Evolutionary conservation across 192 early-diverging fungal genomes (phyloP).

Genomic region (Lobosporangium transversale): DNA sequence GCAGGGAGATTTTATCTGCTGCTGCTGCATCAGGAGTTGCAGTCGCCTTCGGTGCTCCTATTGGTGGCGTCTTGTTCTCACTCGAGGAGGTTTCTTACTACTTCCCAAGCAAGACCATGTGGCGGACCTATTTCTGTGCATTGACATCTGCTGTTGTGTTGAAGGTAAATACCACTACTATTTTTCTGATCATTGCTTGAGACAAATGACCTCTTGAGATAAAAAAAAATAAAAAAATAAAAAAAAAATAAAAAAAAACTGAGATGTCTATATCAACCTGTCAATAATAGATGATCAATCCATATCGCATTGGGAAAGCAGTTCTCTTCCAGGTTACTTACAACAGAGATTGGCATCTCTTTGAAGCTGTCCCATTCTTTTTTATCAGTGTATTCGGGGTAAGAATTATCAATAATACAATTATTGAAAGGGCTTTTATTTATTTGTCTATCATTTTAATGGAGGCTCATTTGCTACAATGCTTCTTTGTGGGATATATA

Average conservation of each 20-base stretch:
- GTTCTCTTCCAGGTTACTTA: conserved; percentile 91
- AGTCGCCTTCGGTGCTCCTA: conserved; percentile 96
- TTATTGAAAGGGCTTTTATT: too few relatives aligned
- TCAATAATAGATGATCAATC: conserved; percentile 83
- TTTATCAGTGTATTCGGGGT: conserved; percentile 85
- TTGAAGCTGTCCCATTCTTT: conserved; percentile 90
- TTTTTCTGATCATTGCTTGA: too few relatives aligned
- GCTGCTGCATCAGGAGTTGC: conserved; percentile 92
- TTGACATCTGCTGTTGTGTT: conserved; percentile 85
- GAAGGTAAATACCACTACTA: conserved; percentile 19
- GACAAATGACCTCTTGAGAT: too few relatives aligned
- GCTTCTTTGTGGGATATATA: too few relatives aligned
- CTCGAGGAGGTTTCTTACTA: conserved; percentile 94
- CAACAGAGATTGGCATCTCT: conserved; percentile 89
- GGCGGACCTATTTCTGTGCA: conserved; percentile 94
- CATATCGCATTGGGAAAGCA: conserved; percentile 84
- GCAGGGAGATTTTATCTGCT: conserved; percentile 93
- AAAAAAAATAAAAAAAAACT: too few relatives aligned
- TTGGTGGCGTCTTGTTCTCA: conserved; percentile 95
- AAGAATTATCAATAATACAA: too few relatives aligned
- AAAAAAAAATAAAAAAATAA: too few relatives aligned
- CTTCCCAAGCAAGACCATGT: conserved; percentile 95
- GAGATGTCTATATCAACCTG: too few relatives aligned
- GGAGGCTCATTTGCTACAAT: too few relatives aligned
- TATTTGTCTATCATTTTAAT: too few relatives aligned